A percentile compares a stretch with the other conserved stretches of the same genome.
These are phyloP conservation scores for Suillus subalutaceus DNA, from an alignment of 768 basidiomycete genomes.

Conservation along the genomic window DNA sequence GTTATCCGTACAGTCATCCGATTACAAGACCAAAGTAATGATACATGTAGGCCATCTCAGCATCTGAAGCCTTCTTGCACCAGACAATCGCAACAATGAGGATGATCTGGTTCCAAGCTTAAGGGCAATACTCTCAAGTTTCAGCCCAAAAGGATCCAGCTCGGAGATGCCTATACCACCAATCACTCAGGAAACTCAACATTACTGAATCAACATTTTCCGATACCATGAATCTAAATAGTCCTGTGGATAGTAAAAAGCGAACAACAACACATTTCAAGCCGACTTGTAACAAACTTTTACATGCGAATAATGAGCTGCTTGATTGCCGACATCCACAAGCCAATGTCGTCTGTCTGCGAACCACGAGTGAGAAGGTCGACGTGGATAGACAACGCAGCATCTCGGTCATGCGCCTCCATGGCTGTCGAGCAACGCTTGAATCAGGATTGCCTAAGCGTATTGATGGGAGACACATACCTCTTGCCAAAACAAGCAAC, in stretches of 20 bases:
- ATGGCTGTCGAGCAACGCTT: constrained; percentile 59
- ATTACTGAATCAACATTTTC: not conserved
- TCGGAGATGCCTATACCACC: not conserved
- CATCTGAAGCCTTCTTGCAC: not conserved
- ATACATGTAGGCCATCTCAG: not conserved
- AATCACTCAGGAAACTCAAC: not conserved
- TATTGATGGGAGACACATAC: constrained; percentile 42
- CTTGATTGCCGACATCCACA: constrained; percentile 91
- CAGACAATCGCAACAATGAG: not conserved
- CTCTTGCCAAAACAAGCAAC: constrained; percentile 69
- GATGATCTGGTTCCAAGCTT: not conserved
- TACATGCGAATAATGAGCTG: constrained; percentile 78
- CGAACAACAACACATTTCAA: not conserved
- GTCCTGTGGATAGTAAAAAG: constrained; percentile 8
- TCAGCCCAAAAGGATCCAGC: not conserved
- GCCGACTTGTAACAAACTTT: not conserved
- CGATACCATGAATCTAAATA: constrained; percentile 6
- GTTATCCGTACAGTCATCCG: not conserved
- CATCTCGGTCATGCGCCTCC: constrained; percentile 73
- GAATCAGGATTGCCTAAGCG: not conserved
- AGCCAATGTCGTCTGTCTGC: constrained; percentile 78
- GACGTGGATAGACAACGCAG: constrained; percentile 82
- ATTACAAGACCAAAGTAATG: not conserved
- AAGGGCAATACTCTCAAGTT: not conserved
- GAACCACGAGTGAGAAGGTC: constrained; percentile 81